These are phyloP conservation scores for Neostapfia colusana DNA, from an alignment of 176 grass and related monocot species.

Conservation along the genomic window DNA sequence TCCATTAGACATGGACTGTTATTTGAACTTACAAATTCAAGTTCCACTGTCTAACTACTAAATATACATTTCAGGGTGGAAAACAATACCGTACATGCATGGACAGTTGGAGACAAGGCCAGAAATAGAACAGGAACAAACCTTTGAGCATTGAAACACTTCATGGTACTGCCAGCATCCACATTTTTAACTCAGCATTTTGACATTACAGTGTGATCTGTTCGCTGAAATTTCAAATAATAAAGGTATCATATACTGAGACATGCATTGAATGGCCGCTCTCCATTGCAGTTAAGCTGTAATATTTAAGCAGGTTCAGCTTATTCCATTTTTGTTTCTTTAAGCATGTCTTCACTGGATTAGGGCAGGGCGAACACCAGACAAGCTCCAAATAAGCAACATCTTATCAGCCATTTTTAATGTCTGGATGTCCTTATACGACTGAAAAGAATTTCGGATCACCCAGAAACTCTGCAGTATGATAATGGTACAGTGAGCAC, in stretches of 20 bases:
- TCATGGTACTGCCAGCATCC: neutral
- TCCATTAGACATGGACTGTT: neutral
- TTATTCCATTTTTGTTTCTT: neutral
- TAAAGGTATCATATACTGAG: neutral
- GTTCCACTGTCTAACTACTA: neutral
- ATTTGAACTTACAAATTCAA: neutral
- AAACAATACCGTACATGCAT: neutral
- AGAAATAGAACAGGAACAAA: neutral
- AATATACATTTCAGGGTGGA: too few species aligned
- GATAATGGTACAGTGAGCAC: neutral
- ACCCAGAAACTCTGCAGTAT: neutral
- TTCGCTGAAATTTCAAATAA: neutral
- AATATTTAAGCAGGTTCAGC: too few species aligned
- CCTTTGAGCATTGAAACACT: neutral
- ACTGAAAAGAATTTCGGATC: slow-evolving; percentile 12
- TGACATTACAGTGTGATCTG: neutral
- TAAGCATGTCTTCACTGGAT: neutral
- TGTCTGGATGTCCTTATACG: neutral
- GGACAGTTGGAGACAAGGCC: neutral
- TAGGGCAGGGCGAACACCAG: neutral
- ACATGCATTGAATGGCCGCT: neutral
- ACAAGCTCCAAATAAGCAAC: slow-evolving; percentile 3
- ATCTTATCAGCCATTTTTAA: neutral
- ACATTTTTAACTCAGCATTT: neutral
- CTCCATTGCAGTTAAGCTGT: neutral